phyloP scores from a whole-genome alignment of 2,329 filamentous ascomycete genomes.

The Biscogniauxia sp. region DNA sequence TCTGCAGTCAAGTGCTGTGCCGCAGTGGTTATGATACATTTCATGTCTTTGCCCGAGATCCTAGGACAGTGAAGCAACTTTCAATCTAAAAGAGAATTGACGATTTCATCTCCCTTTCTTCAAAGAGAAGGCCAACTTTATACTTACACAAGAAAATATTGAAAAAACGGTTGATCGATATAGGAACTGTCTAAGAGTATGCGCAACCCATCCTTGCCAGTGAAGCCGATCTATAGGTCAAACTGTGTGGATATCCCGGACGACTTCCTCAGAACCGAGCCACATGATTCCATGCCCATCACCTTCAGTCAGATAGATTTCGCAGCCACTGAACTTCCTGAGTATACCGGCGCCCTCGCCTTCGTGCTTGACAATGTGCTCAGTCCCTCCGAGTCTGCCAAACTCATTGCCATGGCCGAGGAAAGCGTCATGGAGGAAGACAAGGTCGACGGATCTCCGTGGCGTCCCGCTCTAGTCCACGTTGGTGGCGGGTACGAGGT shows the following conservation, averaged over 20 bases:
- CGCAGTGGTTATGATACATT: too few relatives aligned
- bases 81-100: too few relatives aligned
- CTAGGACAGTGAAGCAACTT: too few relatives aligned
- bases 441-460: slow-evolving; percentile 39
- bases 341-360: slow-evolving; percentile 56
- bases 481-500: slow-evolving; percentile 60
- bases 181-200: slow-evolving; percentile 1
- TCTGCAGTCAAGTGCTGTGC: too few relatives aligned
- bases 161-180: too few relatives aligned
- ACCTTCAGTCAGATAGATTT: slow-evolving; percentile 54
- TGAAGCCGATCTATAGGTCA: slow-evolving; percentile 34
- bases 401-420: slow-evolving; percentile 52
- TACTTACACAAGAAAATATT: too few relatives aligned
- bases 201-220: slow-evolving; percentile 9
- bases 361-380: slow-evolving; percentile 64
- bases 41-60: too few relatives aligned
- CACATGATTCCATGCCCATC: slow-evolving; percentile 43
- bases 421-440: slow-evolving; percentile 49
- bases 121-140: too few relatives aligned
- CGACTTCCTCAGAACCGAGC: slow-evolving; percentile 44
- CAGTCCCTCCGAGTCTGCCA: slow-evolving; percentile 59
- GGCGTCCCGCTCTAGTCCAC: slow-evolving; percentile 70
- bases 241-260: slow-evolving; percentile 40
- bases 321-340: slow-evolving; percentile 43
- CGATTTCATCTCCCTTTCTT: too few relatives aligned